These are phyloP conservation scores for Rhododendron mucronatum DNA, from an alignment of 148 eudicot species.

Conservation along the genomic window DNA sequence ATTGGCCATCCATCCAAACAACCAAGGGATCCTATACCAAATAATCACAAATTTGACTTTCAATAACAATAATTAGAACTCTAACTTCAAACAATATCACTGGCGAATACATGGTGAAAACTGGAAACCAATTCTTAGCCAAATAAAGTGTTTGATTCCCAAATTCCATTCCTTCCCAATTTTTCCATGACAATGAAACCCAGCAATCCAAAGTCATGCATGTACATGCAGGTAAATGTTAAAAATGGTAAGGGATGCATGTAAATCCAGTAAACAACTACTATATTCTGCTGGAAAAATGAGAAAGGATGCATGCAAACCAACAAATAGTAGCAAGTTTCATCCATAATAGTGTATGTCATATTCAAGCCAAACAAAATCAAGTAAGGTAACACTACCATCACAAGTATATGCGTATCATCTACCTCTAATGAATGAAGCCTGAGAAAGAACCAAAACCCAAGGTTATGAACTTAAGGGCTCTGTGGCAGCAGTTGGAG, in stretches of 20 bases:
- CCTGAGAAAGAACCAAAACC: background rate
- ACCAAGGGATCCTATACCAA: conserved; percentile 5
- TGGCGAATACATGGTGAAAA: background rate
- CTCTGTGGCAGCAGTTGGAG: background rate
- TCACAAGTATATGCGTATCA: background rate
- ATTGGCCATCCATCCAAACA: background rate
- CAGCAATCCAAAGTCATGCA: conserved; percentile 1
- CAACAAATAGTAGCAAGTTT: background rate
- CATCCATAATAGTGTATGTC: background rate
- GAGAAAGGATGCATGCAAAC: background rate
- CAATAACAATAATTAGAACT: background rate
- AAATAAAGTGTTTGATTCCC: background rate
- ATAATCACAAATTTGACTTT: background rate
- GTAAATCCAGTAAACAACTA: background rate
- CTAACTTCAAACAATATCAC: background rate
- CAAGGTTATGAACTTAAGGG: background rate
- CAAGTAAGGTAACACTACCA: background rate
- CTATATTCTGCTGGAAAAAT: background rate
- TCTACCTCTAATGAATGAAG: background rate
- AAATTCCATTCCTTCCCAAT: background rate
- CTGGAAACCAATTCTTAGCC: background rate
- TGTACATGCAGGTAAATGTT: background rate
- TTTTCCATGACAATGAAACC: background rate
- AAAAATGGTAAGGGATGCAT: background rate
- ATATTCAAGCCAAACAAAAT: background rate